Evolutionary conservation across 164 flowering plant genomes (phyloP), one percentile per base, ranked within the genome.

Genomic region (Magnolia changhungtana): DNA sequence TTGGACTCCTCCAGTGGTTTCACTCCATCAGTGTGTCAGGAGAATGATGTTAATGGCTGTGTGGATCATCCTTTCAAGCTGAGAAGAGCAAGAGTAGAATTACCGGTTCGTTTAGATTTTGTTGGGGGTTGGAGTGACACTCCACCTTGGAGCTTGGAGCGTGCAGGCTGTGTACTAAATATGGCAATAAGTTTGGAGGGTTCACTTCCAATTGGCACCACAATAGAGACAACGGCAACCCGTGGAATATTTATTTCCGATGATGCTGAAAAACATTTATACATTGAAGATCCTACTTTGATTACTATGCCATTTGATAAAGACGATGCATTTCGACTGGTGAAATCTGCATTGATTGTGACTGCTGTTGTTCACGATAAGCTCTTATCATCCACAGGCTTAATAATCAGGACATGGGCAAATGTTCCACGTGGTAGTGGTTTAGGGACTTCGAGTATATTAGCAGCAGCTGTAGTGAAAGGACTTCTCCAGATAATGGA

Each of bases 101-200:
- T 94, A 76, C 98, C 98, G 69, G 98, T 96, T 74, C 95, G 98
- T 66, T 88, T 96, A 63, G 99, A 96, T 81, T 94, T 96, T 86
- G 98, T 92, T 73, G 98, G 98, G 50, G 99, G 99, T 67, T 96
- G 99, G 99, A 94, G 99, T 77, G 99, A 96, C 82, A 96, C 99
- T 70, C 99, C 99, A 74, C 99, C 99, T 63, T 96, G 99, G 98
- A 94, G 99, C 84, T 87, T 96, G 86, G 99, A 96, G 87, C 98
- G 99, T 77, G 87, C 94, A 69, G 99, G 99, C 73, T 88, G 90
- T 80, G 99, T 96, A 71, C 84, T 94, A 63, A 96, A 96, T 81
- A 92, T 94, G 98, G 95, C 98, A 74, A 88, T 96, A 77, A 84
- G 83, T 79, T 79, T 96, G 78, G 91, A 86, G 80, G 94, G 89